These are phyloP conservation scores for Coniosporium tulheliwenetii DNA, from an alignment of 2,329 filamentous ascomycete genomes.

Conservation along the genomic window DNA sequence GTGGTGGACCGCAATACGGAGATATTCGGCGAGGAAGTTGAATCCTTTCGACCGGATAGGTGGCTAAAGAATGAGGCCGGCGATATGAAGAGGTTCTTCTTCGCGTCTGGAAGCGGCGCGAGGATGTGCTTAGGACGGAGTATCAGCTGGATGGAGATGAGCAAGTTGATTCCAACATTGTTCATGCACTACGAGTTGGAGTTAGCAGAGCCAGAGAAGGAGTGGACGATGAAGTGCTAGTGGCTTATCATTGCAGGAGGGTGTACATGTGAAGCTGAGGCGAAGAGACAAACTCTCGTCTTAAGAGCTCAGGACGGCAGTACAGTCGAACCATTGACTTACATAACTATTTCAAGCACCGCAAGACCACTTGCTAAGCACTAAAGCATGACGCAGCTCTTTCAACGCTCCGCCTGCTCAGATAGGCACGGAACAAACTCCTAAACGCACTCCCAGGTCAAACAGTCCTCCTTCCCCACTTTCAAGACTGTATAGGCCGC, in stretches of 20 bases:
- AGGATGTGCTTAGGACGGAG: slow-evolving; percentile 15
- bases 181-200: slow-evolving; percentile 20
- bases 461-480: background rate
- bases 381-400: too few species aligned
- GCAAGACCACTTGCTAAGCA: too few species aligned
- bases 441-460: background rate
- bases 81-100: slow-evolving; percentile 14
- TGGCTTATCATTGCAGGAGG: slow-evolving; percentile 17
- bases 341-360: too few species aligned
- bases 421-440: too few species aligned
- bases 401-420: too few species aligned
- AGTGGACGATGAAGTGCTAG: slow-evolving; percentile 14
- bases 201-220: slow-evolving; percentile 13
- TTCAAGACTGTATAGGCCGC: background rate
- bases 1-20: slow-evolving; percentile 17
- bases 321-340: too few species aligned
- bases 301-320: too few species aligned
- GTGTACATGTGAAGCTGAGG: slow-evolving; percentile 9
- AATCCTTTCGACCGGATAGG: slow-evolving; percentile 17
- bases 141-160: slow-evolving; percentile 21
- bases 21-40: slow-evolving; percentile 21
- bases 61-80: slow-evolving; percentile 14
- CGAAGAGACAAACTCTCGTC: slow-evolving; percentile 1
- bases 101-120: slow-evolving; percentile 17
- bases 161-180: slow-evolving; percentile 16